Evolutionary conservation across 2,329 filamentous ascomycete genomes (phyloP), one percentile per base, ranked within the genome.

Genomic region (Periconia sp.): DNA sequence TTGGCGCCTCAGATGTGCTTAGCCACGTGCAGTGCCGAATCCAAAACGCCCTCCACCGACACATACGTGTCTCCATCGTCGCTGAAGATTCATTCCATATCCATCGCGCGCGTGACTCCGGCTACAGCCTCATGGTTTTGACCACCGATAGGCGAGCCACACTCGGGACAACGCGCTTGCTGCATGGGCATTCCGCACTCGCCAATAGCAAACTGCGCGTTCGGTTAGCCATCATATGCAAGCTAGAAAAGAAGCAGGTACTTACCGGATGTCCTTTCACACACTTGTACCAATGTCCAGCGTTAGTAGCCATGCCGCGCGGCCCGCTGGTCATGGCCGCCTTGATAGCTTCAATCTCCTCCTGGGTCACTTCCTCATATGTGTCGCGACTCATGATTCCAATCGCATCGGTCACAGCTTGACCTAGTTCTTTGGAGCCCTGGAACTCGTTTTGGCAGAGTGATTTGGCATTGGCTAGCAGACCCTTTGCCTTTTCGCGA

Each of bases 121-220:
- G n/a, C n/a, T n/a, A 72, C 78, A 18, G 77, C 49, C 10, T 8
- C 47, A 66, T 87, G 83, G 43, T 78, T 7, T 42, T 58, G 62
- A 0, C 86, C 85, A 1, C 85, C 85, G 27, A 89, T 78, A 0
- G 68, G 55, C 1, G 77, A 76, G 1, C 76, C 79, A 57, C 86
- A 90, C 57, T 88, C 80, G 0, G 85, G 84, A 57, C 87, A 90
- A 1, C 67, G 67, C 1, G 85, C 79, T 23, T 63, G 48, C 66
- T 89, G 54, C 82, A 87, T 85, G 0, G 85, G 82, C 77, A 83
- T 81, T 1, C 85, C 85, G 61, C 85, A 87, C 53, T 87, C 82
- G 1, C 84, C 84, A 35, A 88, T 77, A 0, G 84, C 83, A 58
- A 88, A 78, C 35, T 55, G 33, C 23, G 14, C 77, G 5, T 9